These are phyloP conservation scores for Fusarium musae DNA, from an alignment of 2,329 filamentous ascomycete genomes.

Conservation along the genomic window DNA sequence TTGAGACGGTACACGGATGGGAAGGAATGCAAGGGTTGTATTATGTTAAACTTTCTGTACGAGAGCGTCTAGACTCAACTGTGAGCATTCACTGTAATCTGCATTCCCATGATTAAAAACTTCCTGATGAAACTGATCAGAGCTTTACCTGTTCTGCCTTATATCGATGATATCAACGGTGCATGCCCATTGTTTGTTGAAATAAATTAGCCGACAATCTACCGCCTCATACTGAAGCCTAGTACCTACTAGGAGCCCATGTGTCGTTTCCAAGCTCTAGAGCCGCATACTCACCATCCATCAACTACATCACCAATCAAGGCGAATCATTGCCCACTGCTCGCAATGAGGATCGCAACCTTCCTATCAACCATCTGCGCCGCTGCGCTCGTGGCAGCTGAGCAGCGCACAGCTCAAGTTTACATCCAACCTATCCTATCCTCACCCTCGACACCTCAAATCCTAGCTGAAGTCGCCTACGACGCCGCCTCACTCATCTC, in stretches of 20 bases:
- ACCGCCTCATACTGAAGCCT: conserved; percentile 19
- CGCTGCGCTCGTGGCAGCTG: conserved; percentile 53
- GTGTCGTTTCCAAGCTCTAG: conserved; percentile 34
- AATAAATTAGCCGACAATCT: conserved; percentile 37
- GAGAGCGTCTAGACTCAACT: conserved; percentile 22
- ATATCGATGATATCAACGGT: not conserved
- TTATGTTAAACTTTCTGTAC: conserved; percentile 20
- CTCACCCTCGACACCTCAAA: conserved; percentile 48
- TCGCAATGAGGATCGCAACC: conserved; percentile 55
- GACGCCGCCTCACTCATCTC: conserved; percentile 56
- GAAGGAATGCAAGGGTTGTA: conserved; percentile 12
- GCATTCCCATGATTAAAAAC: not conserved
- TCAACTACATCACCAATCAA: conserved; percentile 2
- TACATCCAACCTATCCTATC: conserved; percentile 63
- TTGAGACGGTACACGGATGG: conserved; percentile 27
- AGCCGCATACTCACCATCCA: conserved; percentile 9
- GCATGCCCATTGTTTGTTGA: not conserved
- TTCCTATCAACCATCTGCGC: conserved; percentile 57
- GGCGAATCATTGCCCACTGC: not conserved
- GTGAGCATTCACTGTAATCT: not conserved
- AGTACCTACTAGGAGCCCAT: not conserved
- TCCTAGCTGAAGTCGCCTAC: conserved; percentile 69
- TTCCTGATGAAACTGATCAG: not conserved
- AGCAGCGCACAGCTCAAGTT: conserved; percentile 60
- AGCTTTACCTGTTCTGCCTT: not conserved